These are phyloP conservation scores for Carex parvula DNA, from an alignment of 176 grass and related monocot genomes.

Conservation along the genomic window DNA sequence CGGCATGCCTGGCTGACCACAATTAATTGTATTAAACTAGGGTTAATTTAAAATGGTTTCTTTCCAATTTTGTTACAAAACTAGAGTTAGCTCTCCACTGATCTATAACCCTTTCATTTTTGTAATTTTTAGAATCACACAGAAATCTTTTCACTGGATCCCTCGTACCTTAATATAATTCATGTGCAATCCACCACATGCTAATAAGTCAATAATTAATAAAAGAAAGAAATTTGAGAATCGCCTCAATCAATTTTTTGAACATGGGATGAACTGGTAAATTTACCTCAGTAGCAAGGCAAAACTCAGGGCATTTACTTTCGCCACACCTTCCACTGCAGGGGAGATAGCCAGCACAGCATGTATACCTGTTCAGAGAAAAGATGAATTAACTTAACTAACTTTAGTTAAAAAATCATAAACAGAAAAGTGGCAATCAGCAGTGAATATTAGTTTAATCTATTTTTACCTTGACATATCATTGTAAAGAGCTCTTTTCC, in stretches of 20 bases:
- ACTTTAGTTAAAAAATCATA: not conserved
- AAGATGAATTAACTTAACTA: not conserved
- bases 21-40: not conserved
- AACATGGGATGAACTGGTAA: constrained; percentile 6
- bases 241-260: not conserved
- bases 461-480: constrained; percentile 89
- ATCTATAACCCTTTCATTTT: not conserved
- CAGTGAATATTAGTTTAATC: not conserved
- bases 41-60: not conserved
- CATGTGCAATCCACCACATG: not conserved
- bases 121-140: not conserved
- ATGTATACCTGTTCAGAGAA: constrained; percentile 55
- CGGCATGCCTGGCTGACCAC: not conserved
- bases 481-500: constrained; percentile 96
- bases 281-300: constrained; percentile 86
- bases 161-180: not conserved
- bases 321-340: constrained; percentile 94
- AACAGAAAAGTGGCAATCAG: not conserved
- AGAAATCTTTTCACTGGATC: not conserved
- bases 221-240: constrained; percentile 7
- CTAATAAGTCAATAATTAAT: not conserved
- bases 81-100: not conserved
- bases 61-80: not conserved
- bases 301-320: constrained; percentile 85
- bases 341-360: constrained; percentile 92